Evolutionary conservation across 192 early-diverging fungal genomes (phyloP).

Genomic region (Podila clonocystis): DNA sequence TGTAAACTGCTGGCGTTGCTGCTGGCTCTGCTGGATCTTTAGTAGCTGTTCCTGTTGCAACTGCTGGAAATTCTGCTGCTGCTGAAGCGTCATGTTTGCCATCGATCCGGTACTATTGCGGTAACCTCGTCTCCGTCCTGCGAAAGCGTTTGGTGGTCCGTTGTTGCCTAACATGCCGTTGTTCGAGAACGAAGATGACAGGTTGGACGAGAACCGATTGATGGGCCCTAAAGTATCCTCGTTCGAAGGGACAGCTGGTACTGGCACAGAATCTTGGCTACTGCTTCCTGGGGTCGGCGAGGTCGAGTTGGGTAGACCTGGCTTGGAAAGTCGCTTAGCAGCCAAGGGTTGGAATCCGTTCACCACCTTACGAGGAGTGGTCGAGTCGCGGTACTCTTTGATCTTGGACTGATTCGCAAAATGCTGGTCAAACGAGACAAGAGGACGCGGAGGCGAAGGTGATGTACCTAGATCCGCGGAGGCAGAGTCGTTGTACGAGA

Average conservation of each 20-base stretch:
- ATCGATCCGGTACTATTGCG: constrained; percentile 50
- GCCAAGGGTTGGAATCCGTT: constrained; percentile 48
- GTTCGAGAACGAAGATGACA: neutral
- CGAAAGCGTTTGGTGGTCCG: constrained; percentile 44
- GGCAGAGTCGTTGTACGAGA: constrained; percentile 10
- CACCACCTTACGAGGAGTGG: constrained; percentile 24
- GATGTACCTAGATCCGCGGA: constrained; percentile 1
- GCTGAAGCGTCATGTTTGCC: constrained; percentile 48
- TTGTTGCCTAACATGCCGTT: neutral
- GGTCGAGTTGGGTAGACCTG: constrained; percentile 11
- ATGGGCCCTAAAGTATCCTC: neutral
- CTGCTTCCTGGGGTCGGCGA: neutral
- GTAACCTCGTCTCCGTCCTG: constrained; percentile 44
- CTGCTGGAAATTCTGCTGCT: constrained; percentile 43
- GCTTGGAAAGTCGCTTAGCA: constrained; percentile 44
- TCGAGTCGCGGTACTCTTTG: constrained; percentile 25
- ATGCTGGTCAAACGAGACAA: constrained; percentile 44
- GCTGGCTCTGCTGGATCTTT: constrained; percentile 41
- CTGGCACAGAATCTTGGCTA: neutral
- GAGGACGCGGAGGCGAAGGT: constrained; percentile 17
- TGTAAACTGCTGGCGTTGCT: neutral
- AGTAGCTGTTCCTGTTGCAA: constrained; percentile 35
- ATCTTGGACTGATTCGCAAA: constrained; percentile 43
- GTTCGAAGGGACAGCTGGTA: neutral
- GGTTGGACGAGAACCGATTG: neutral